Percentiles rank a stretch among this genome's conserved stretches.
phyloP scores from a whole-genome alignment of 179 eudicot species.

The Beta macrorhiza region DNA sequence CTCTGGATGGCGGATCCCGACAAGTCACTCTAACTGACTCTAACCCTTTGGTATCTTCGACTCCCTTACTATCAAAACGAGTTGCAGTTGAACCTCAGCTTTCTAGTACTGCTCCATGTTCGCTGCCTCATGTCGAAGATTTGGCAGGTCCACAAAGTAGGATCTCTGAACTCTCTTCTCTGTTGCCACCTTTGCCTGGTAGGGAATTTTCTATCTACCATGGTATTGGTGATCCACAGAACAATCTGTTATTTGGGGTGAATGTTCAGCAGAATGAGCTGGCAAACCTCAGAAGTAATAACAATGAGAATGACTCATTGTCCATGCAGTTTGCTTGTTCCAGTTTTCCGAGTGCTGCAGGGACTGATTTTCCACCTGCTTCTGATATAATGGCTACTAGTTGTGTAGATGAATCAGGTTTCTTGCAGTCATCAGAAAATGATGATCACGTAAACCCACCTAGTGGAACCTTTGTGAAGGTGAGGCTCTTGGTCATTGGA shows the following conservation, averaged over 20 bases:
- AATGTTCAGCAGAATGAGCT: constrained; percentile 37
- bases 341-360: constrained; percentile 41
- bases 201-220: constrained; percentile 39
- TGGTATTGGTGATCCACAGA: constrained; percentile 37
- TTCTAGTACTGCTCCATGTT: constrained; percentile 28
- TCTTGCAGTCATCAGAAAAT: constrained; percentile 68
- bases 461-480: constrained; percentile 73
- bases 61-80: constrained; percentile 35
- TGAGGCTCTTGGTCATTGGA: constrained; percentile 27
- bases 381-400: constrained; percentile 54
- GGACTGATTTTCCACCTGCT: constrained; percentile 53
- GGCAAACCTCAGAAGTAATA: constrained; percentile 31
- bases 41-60: constrained; percentile 31
- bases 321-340: constrained; percentile 60
- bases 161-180: constrained; percentile 36
- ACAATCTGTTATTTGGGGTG: constrained; percentile 37
- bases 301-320: constrained; percentile 43
- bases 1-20: constrained; percentile 34
- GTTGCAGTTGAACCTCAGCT: constrained; percentile 31
- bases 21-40: constrained; percentile 35
- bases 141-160: constrained; percentile 33
- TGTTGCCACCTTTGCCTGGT: constrained; percentile 40
- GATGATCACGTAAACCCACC: constrained; percentile 55
- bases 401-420: constrained; percentile 64
- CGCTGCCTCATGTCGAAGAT: constrained; percentile 32